Percentiles rank a stretch among this genome's conserved stretches.
Conservation (phyloP, 352 stramenopile species). For the Phytopythium aichiense region DNA sequence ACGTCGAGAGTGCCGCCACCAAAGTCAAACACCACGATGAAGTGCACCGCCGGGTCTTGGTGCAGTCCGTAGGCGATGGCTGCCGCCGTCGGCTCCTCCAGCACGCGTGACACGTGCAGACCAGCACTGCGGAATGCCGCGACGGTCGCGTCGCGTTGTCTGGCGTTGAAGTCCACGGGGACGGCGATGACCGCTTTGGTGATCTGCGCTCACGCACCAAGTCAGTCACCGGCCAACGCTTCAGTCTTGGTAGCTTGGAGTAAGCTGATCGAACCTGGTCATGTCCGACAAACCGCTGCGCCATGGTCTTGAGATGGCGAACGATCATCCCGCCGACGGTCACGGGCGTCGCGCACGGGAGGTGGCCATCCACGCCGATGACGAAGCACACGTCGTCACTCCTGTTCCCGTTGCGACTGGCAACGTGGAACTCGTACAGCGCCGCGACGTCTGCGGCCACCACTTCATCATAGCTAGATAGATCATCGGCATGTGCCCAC, state of each 20-base stretch:
- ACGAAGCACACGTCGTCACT: slow-evolving; percentile 45
- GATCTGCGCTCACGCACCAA: slow-evolving; percentile 19
- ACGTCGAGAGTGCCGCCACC: slow-evolving; percentile 94
- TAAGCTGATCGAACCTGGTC: slow-evolving; percentile 24
- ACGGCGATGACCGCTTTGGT: slow-evolving; percentile 61
- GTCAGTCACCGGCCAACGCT: background rate
- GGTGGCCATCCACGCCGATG: slow-evolving; percentile 30
- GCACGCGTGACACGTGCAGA: slow-evolving; percentile 42
- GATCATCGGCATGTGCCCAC: no score
- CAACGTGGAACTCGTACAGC: slow-evolving; percentile 48
- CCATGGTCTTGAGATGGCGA: slow-evolving; percentile 37
- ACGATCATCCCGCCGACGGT: slow-evolving; percentile 41
- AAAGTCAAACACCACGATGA: slow-evolving; percentile 96
- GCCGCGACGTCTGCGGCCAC: slow-evolving; percentile 12
- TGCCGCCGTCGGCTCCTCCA: slow-evolving; percentile 92
- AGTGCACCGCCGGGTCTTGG: slow-evolving; percentile 89
- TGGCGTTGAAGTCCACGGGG: slow-evolving; percentile 47
- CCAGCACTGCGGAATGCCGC: slow-evolving; percentile 38
- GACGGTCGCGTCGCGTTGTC: slow-evolving; percentile 40
- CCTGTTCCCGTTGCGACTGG: slow-evolving; percentile 4
- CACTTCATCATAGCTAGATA: slow-evolving; percentile 26
- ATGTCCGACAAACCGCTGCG: slow-evolving; percentile 52
- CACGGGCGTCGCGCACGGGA: slow-evolving; percentile 41
- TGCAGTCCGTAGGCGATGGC: slow-evolving; percentile 95
- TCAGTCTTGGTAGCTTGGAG: background rate